Percentiles rank a stretch among this genome's conserved stretches.
These are phyloP conservation scores for Pugionium cornutum DNA, from an alignment of 345 rosid genomes.

Conservation along the genomic window DNA sequence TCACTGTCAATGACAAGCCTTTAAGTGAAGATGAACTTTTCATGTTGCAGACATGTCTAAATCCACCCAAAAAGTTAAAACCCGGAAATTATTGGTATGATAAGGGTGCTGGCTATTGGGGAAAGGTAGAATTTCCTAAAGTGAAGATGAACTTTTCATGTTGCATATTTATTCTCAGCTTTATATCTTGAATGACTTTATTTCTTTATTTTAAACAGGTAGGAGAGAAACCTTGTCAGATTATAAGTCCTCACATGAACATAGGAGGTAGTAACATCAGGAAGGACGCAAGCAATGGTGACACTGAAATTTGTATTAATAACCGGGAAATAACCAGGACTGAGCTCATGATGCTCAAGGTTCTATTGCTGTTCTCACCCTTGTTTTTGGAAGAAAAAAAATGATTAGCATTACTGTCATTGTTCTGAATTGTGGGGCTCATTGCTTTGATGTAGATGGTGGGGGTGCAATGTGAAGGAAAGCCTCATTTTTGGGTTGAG, in stretches of 20 bases:
- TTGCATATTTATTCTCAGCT: not conserved
- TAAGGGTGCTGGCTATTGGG: constrained; percentile 82
- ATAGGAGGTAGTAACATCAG: constrained; percentile 54
- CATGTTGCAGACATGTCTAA: constrained; percentile 55
- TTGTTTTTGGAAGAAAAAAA: not conserved
- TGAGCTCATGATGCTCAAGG: constrained; percentile 73
- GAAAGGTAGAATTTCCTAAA: constrained; percentile 59
- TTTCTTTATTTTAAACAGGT: constrained; percentile 47
- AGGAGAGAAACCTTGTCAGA: constrained; percentile 77
- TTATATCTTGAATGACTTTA: constrained; percentile 1
- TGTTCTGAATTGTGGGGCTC: constrained; percentile 16
- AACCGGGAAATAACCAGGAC: constrained; percentile 62
- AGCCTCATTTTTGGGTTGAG: constrained; percentile 62
- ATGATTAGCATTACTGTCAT: not conserved
- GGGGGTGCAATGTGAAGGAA: constrained; percentile 73
- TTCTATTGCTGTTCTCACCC: constrained; percentile 23
- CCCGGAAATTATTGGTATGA: constrained; percentile 94
- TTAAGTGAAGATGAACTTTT: constrained; percentile 54
- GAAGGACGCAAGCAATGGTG: constrained; percentile 70
- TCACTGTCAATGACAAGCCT: constrained; percentile 55
- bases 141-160: too few relatives aligned
- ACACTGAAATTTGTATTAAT: constrained; percentile 58
- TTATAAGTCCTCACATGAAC: constrained; percentile 55
- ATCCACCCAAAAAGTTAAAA: constrained; percentile 72
- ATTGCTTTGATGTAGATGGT: constrained; percentile 48